A percentile compares a stretch with the other conserved stretches of the same genome.
Evolutionary conservation across 805 yeast genomes (phyloP).

Genomic region (Wickerhamiella galacta): DNA sequence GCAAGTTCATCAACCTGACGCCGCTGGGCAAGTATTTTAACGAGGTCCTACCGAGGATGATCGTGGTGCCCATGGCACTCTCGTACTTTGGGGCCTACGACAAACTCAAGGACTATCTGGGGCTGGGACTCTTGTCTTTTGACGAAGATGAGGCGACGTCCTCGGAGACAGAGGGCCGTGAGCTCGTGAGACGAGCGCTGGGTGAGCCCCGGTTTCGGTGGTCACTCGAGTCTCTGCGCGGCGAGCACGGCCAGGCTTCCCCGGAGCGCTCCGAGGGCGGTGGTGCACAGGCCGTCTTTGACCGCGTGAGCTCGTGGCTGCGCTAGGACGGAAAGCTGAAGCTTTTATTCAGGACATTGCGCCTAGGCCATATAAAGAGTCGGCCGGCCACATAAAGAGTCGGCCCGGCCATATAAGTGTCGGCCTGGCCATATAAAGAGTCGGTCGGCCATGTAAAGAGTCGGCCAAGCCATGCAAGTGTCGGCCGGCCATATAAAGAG

Average conservation of each 20-base stretch:
- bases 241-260: not conserved
- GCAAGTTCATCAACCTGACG: slow-evolving; percentile 57
- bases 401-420: too few species aligned
- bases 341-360: too few species aligned
- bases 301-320: too few species aligned
- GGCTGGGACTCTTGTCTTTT: slow-evolving; percentile 25
- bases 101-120: slow-evolving; percentile 30
- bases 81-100: slow-evolving; percentile 56
- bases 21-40: slow-evolving; percentile 58
- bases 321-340: too few species aligned
- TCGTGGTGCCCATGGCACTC: slow-evolving; percentile 51
- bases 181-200: slow-evolving; percentile 19
- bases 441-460: too few species aligned
- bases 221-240: slow-evolving; percentile 8
- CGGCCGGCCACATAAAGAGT: not conserved
- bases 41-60: slow-evolving; percentile 57
- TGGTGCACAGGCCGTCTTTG: too few species aligned
- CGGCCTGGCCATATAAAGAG: too few species aligned
- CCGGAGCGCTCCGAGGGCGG: not conserved
- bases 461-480: not conserved
- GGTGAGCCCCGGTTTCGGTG: slow-evolving; percentile 14
- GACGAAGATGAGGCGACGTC: slow-evolving; percentile 16
- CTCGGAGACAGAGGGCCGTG: slow-evolving; percentile 21
- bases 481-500: too few species aligned
- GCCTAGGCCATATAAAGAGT: too few species aligned